phyloP scores from a whole-genome alignment of 495 filamentous ascomycete genomes.

The Penicillium paradoxum region DNA sequence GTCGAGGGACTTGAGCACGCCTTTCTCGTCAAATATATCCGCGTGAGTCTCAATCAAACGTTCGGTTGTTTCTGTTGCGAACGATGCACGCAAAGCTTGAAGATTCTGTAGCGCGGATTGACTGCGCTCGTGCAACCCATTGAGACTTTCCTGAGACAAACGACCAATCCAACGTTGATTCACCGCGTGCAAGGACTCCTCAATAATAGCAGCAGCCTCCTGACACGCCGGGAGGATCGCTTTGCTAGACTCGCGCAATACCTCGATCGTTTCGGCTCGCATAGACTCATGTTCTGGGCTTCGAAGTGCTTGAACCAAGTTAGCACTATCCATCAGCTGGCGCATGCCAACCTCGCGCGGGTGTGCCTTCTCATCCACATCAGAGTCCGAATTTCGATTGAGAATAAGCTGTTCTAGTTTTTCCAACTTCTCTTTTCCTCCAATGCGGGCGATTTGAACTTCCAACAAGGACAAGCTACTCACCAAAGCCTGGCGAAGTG shows the following conservation, averaged over 20 bases:
- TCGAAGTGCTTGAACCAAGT: constrained; percentile 19
- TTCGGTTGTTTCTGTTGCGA: constrained; percentile 24
- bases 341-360: constrained; percentile 24
- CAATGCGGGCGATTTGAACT: constrained; percentile 22
- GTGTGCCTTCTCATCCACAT: constrained; percentile 16
- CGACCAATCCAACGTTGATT: constrained; percentile 29
- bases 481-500: constrained; percentile 19
- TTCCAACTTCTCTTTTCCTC: constrained; percentile 20
- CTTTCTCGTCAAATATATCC: constrained; percentile 25
- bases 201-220: constrained; percentile 15
- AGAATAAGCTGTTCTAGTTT: constrained; percentile 13
- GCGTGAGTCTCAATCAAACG: constrained; percentile 20
- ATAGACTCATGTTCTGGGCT: constrained; percentile 22
- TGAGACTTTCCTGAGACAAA: constrained; percentile 13
- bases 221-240: constrained; percentile 23
- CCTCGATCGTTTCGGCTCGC: constrained; percentile 23
- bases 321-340: constrained; percentile 24
- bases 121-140: constrained; percentile 13
- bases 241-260: constrained; percentile 17
- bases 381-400: constrained; percentile 6
- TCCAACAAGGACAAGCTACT: constrained; percentile 20
- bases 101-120: constrained; percentile 15
- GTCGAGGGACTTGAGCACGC: constrained; percentile 14
- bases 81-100: constrained; percentile 13
- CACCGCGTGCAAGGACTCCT: constrained; percentile 19